Conservation (phyloP, 2,329 filamentous ascomycete genomes). For the Colletotrichum sp. region DNA sequence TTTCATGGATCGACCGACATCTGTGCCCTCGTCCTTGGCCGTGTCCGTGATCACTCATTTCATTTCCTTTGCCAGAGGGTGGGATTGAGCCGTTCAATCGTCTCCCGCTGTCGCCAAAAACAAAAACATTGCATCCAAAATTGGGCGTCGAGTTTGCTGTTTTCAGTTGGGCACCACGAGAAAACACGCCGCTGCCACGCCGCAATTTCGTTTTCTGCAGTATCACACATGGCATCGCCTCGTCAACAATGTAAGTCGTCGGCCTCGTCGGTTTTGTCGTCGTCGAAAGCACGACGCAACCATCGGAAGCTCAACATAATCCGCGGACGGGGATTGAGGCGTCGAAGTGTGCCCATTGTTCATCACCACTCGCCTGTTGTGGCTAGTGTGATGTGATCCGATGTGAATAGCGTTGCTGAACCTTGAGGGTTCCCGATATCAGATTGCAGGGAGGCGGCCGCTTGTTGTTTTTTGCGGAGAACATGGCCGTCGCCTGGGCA, state of each 20-base stretch:
- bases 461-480: constrained; percentile 15
- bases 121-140: not conserved
- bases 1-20: not conserved
- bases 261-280: not conserved
- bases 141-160: not conserved
- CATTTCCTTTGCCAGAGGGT: not conserved
- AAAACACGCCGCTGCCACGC: not conserved
- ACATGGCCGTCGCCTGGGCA: not conserved
- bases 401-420: constrained; percentile 19
- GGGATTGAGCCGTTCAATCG: constrained; percentile 1
- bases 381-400: constrained; percentile 22
- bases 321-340: constrained; percentile 10
- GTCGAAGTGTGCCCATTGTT: constrained; percentile 12
- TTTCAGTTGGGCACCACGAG: not conserved
- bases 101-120: not conserved
- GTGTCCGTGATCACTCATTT: not conserved
- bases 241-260: not conserved
- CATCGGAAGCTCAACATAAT: not conserved
- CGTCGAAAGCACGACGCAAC: not conserved
- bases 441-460: constrained; percentile 14
- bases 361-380: constrained; percentile 12
- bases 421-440: constrained; percentile 17
- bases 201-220: constrained; percentile 1
- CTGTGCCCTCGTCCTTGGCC: not conserved
- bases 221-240: not conserved